A percentile compares a stretch with the other conserved stretches of the same genome.
Evolutionary conservation across 2,329 filamentous ascomycete genomes (phyloP).

Genomic region (Epichloe typhina): DNA sequence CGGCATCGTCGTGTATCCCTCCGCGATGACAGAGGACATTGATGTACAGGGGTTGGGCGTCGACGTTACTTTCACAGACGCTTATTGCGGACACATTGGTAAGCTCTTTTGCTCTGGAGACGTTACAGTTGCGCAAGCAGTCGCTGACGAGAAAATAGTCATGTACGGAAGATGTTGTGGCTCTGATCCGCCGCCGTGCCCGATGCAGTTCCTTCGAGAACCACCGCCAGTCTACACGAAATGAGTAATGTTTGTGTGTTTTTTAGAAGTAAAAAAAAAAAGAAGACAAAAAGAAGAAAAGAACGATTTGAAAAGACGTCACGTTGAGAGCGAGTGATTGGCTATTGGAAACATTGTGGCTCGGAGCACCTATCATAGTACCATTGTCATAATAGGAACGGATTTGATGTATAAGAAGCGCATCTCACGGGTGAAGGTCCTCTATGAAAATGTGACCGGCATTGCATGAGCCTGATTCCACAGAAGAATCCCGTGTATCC

Average conservation of each 20-base stretch:
- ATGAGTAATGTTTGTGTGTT: neutral
- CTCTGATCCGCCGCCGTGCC: slow-evolving; percentile 21
- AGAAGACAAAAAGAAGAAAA: fast-evolving
- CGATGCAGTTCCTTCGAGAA: slow-evolving; percentile 24
- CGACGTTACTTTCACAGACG: slow-evolving; percentile 24
- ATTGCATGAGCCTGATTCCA: no score
- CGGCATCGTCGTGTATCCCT: slow-evolving; percentile 28
- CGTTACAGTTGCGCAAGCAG: neutral
- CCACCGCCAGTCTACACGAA: slow-evolving; percentile 23
- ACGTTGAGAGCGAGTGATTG: neutral
- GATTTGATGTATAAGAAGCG: no score
- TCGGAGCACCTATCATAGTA: no score
- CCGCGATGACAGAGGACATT: slow-evolving; percentile 23
- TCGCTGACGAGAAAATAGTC: slow-evolving; percentile 12
- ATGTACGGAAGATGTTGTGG: slow-evolving; percentile 21
- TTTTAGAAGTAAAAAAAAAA: neutral
- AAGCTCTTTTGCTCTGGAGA: neutral
- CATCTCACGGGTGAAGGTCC: no score
- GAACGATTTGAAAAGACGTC: neutral
- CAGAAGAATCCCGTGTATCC: no score
- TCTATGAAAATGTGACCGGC: no score
- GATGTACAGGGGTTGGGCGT: slow-evolving; percentile 18
- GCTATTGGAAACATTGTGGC: no score
- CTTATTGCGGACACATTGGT: slow-evolving; percentile 25
- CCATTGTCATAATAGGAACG: no score